Conservation (phyloP, 257 asterid species). For the Hygrophila difformis region DNA sequence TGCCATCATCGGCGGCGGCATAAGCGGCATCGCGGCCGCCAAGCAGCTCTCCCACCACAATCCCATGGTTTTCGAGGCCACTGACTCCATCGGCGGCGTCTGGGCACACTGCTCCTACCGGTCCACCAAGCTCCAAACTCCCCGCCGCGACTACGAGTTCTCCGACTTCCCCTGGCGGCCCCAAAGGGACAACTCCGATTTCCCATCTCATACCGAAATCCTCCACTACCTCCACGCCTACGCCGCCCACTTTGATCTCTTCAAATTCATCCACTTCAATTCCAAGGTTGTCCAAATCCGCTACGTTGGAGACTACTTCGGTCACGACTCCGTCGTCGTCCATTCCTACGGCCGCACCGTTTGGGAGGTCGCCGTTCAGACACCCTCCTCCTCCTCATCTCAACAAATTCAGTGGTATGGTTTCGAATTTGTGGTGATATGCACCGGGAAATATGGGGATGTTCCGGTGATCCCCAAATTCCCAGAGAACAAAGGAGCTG, state of each 20-base stretch:
- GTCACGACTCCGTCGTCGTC: constrained; percentile 16
- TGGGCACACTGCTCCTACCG: constrained; percentile 48
- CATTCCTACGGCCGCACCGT: constrained; percentile 34
- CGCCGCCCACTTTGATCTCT: constrained; percentile 40
- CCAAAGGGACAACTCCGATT: constrained; percentile 38
- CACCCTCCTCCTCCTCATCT: constrained; percentile 22
- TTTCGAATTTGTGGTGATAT: constrained; percentile 73
- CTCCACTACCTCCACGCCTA: constrained; percentile 41
- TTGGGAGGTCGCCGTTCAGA: constrained; percentile 53
- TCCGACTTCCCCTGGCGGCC: constrained; percentile 60
- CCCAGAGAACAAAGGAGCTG: constrained; percentile 65
- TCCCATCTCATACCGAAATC: constrained; percentile 41
- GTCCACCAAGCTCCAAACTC: constrained; percentile 48
- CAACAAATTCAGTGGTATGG: constrained; percentile 49
- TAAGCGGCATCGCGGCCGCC: constrained; percentile 51
- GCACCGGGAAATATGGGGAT: constrained; percentile 89
- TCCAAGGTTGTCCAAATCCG: constrained; percentile 53
- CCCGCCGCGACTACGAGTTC: constrained; percentile 56
- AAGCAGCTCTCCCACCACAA: constrained; percentile 34
- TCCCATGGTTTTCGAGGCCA: constrained; percentile 49
- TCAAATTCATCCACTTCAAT: constrained; percentile 38
- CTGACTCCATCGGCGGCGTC: constrained; percentile 44
- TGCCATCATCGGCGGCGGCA: constrained; percentile 46
- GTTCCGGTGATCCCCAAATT: constrained; percentile 58
- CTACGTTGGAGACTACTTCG: constrained; percentile 25